Conservation (phyloP, 2,329 filamentous ascomycete species). For the Chrysosphaeria jannelii region DNA sequence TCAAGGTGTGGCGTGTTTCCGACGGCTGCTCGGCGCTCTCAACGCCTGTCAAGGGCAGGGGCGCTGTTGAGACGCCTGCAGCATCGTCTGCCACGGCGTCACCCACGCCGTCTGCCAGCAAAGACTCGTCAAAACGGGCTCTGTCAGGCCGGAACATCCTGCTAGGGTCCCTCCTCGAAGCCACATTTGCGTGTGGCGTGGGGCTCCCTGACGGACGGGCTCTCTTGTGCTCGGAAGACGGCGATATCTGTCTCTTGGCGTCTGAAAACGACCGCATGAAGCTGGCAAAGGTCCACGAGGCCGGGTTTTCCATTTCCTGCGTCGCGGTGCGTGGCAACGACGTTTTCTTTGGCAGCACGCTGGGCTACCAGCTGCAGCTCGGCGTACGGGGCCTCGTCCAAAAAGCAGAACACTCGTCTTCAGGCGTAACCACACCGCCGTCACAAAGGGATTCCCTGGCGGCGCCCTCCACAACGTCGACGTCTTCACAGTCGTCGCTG, state of each 20-base stretch:
- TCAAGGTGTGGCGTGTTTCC: slow-evolving; percentile 78
- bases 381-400: slow-evolving; percentile 9
- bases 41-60: no score
- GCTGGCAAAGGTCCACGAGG: slow-evolving; percentile 31
- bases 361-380: slow-evolving; percentile 22
- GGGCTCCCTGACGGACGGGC: slow-evolving; percentile 42
- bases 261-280: slow-evolving; percentile 43
- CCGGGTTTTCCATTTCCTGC: slow-evolving; percentile 38
- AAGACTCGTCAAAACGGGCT: slow-evolving; percentile 23
- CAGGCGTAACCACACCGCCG: no score
- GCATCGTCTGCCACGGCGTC: slow-evolving; percentile 4
- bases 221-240: slow-evolving; percentile 61
- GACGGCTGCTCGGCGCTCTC: no score
- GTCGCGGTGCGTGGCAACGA: slow-evolving; percentile 27
- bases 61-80: slow-evolving; percentile 9
- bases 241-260: slow-evolving; percentile 69
- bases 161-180: slow-evolving; percentile 52
- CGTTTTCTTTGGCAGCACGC: slow-evolving; percentile 38
- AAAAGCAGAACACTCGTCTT: no score
- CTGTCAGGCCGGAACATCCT: slow-evolving; percentile 68
- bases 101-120: slow-evolving; percentile 8
- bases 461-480: slow-evolving; percentile 9
- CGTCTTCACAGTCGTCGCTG: slow-evolving; percentile 1
- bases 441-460: no score
- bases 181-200: slow-evolving; percentile 53